Base-by-base conservation (phyloP, 73 alveolate genomes). In the Stentor roeselii region DNA sequence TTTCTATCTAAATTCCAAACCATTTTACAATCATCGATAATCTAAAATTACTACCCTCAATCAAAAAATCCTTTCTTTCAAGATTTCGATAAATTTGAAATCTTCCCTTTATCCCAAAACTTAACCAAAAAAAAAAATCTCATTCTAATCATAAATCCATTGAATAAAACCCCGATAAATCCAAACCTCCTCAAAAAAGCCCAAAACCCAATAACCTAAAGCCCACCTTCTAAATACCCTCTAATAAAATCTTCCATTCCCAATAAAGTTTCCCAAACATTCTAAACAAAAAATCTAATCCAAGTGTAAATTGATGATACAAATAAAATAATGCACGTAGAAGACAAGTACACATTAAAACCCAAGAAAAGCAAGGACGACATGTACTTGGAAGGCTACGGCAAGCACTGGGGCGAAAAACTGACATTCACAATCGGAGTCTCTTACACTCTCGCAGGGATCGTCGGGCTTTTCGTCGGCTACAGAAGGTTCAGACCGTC, bases 331-430 rank as follows among this genome's bases (percentile, higher is more conserved):
- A 67, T 67, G 80, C 11, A 67, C 41, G 37, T 40, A 34, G 80
- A 67, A 34, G 80, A 67, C 1, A 67, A 67, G 37, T 67, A 21
- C 80, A 34, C 80, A 36, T 40, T 67, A 21, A 21, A 32, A 11
- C 80, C 84, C 11, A 39, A 21, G 34, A 80, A 30, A 30, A 15
- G 37, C n/a, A 21, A 74, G 39, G 59, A 82, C 27, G 86, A 67
- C 77, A 32, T 82, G 83, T 82, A 82, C 61, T 61, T 82, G 3
- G 86, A 82, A 59, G 88, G 88, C 39, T 82, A 82, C 86, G 88
- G 88, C 27, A 42, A 74, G 60, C 59, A 59, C 59, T 82, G 86
- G 86, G 88, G 88, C 14, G 88, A 82, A 74, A 82, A 82, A 82
- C 4, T 82, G 3, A 82, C 88, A 3, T 82, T 59, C 32, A 82